These are phyloP conservation scores for Sporisorium scitamineum DNA, from an alignment of 1,284 basidiomycete genomes.

Conservation along the genomic window DNA sequence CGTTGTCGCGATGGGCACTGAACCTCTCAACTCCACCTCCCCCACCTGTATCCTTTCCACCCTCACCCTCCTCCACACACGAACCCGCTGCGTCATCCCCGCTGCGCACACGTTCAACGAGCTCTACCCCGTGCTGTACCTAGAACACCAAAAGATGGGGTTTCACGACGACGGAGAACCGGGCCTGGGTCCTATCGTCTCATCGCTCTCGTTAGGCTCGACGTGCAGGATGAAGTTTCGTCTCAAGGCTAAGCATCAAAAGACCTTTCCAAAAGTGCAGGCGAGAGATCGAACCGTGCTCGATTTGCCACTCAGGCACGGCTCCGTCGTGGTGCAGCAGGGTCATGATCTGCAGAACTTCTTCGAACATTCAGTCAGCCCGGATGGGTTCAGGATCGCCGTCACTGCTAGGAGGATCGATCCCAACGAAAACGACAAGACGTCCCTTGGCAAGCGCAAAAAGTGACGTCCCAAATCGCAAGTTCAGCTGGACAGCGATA, in stretches of 20 bases:
- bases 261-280: background rate
- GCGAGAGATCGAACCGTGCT: conserved; percentile 17
- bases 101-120: conserved; percentile 45
- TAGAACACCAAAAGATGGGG: conserved; percentile 48
- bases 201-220: conserved; percentile 48
- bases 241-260: conserved; percentile 29
- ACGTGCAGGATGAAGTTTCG: conserved; percentile 52
- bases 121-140: conserved; percentile 54
- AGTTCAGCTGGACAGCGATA: background rate
- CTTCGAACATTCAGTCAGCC: conserved; percentile 39
- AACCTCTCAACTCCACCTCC: conserved; percentile 14
- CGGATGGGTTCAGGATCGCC: conserved; percentile 40
- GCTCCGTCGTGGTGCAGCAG: conserved; percentile 40
- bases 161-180: conserved; percentile 61
- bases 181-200: conserved; percentile 47
- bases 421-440: conserved; percentile 1
- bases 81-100: conserved; percentile 12
- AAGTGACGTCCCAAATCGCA: background rate
- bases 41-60: conserved; percentile 22
- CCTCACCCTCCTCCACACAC: conserved; percentile 16
- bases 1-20: conserved; percentile 43
- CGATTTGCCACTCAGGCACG: conserved; percentile 35
- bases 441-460: background rate
- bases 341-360: conserved; percentile 35
- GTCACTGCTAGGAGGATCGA: conserved; percentile 41